A percentile compares a stretch with the other conserved stretches of the same genome.
Evolutionary conservation across 2,329 filamentous ascomycete genomes (phyloP).

Genomic region (Sporothrix humicola): DNA sequence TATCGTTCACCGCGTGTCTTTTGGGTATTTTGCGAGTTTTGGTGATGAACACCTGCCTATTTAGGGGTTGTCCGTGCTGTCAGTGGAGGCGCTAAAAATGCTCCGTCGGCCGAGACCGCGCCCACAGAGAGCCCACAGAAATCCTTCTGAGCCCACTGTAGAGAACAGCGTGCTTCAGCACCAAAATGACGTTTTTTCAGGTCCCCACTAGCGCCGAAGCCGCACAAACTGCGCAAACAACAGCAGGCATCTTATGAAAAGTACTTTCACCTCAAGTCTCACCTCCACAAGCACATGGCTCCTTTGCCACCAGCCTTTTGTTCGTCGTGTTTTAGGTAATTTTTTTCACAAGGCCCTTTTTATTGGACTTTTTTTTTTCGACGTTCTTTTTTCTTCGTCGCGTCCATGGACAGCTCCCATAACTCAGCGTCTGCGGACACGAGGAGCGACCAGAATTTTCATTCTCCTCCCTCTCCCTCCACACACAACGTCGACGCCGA

Average conservation of each 20-base stretch:
- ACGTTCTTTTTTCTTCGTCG: not conserved
- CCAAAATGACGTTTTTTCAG: slow-evolving; percentile 24
- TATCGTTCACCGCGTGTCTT: not conserved
- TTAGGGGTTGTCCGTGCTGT: not conserved
- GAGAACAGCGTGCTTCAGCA: slow-evolving; percentile 1
- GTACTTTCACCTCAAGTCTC: too few species aligned
- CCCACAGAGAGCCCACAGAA: too few species aligned
- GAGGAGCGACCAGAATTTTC: slow-evolving; percentile 1
- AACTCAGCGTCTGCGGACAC: not conserved
- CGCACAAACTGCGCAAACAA: not conserved
- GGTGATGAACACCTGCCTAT: not conserved
- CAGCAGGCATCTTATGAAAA: too few species aligned
- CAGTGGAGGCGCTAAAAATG: not conserved
- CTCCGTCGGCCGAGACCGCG: slow-evolving; percentile 2
- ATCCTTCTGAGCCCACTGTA: not conserved
- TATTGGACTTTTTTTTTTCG: not conserved
- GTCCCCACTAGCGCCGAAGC: not conserved
- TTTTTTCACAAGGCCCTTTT: not conserved
- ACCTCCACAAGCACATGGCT: not conserved
- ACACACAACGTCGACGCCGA: too few species aligned
- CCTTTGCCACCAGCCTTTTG: not conserved
- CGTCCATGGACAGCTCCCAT: not conserved
- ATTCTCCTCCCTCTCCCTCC: not conserved
- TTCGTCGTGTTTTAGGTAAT: not conserved
- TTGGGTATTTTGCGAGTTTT: too few species aligned